A percentile compares a stretch with the other conserved stretches of the same genome.
These are phyloP conservation scores for Nannochloris sp. DNA, from an alignment of 139 green algal species.

Conservation along the genomic window DNA sequence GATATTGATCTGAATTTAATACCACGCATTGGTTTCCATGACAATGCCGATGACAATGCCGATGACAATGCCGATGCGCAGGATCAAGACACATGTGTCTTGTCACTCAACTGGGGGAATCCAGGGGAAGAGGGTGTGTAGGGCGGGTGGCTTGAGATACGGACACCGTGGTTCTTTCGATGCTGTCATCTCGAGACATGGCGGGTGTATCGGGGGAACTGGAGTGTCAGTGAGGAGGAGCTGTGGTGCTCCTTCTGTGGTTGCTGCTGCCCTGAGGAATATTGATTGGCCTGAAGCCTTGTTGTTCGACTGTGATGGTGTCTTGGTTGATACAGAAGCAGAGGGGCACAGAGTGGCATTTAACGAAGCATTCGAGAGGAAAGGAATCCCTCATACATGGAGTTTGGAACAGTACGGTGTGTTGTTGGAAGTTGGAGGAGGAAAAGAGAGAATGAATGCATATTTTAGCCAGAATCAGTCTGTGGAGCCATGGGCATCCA, in stretches of 20 bases:
- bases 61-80: too few species aligned
- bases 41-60: too few species aligned
- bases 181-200: too few species aligned
- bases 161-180: too few species aligned
- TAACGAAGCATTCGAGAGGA: constrained; percentile 86
- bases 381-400: constrained; percentile 78
- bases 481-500: constrained; percentile 17
- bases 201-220: too few species aligned
- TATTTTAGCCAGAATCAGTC: constrained; percentile 69
- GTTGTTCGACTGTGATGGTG: constrained; percentile 91
- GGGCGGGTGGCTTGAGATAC: too few species aligned
- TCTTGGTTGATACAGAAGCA: constrained; percentile 90
- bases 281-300: constrained; percentile 53
- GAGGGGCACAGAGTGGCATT: constrained; percentile 77
- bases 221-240: too few species aligned
- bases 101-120: too few species aligned
- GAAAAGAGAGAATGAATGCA: constrained; percentile 97
- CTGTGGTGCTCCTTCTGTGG: neutral
- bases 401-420: constrained; percentile 85
- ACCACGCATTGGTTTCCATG: too few species aligned
- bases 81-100: too few species aligned
- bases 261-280: constrained; percentile 28
- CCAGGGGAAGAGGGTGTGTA: too few species aligned
- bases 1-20: too few species aligned
- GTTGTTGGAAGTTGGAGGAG: constrained; percentile 90